Conservation (phyloP, 2,329 filamentous ascomycete genomes). For the Chaetomium globosum region DNA sequence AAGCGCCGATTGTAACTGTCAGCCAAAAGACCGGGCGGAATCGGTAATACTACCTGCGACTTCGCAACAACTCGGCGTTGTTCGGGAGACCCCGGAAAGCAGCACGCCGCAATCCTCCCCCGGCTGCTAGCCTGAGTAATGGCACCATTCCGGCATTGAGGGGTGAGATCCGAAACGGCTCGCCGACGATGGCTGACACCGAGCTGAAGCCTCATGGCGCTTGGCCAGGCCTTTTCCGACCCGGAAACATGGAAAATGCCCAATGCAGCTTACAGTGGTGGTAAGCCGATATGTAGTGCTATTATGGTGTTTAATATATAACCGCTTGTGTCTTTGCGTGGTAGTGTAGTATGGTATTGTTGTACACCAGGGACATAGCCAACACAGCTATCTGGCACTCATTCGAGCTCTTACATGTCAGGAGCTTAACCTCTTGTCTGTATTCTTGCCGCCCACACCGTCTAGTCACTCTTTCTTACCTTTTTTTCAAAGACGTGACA, state of each 20-base stretch:
- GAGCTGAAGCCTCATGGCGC: not conserved
- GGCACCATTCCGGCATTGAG: not conserved
- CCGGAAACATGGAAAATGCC: not conserved
- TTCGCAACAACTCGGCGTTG: not conserved
- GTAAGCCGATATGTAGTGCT: not conserved
- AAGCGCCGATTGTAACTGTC: not conserved
- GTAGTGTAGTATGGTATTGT: not conserved
- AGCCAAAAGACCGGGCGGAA: not conserved
- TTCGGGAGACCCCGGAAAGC: not conserved
- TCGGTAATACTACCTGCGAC: not conserved
- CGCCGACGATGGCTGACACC: not conserved
- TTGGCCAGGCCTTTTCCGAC: not conserved
- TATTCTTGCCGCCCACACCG: not conserved
- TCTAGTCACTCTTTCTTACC: not conserved
- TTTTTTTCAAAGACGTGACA: not conserved
- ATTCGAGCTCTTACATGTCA: not conserved
- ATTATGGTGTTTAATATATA: not conserved
- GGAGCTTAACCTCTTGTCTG: slow-evolving; percentile 1
- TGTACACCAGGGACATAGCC: not conserved
- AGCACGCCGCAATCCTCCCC: not conserved
- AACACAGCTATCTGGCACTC: not conserved
- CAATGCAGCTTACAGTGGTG: not conserved
- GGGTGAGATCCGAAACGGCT: not conserved
- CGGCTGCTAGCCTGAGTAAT: not conserved
- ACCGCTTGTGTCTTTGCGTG: not conserved